Conservation (phyloP, 2,329 filamentous ascomycete species). For the Aspergillus intermedius region DNA sequence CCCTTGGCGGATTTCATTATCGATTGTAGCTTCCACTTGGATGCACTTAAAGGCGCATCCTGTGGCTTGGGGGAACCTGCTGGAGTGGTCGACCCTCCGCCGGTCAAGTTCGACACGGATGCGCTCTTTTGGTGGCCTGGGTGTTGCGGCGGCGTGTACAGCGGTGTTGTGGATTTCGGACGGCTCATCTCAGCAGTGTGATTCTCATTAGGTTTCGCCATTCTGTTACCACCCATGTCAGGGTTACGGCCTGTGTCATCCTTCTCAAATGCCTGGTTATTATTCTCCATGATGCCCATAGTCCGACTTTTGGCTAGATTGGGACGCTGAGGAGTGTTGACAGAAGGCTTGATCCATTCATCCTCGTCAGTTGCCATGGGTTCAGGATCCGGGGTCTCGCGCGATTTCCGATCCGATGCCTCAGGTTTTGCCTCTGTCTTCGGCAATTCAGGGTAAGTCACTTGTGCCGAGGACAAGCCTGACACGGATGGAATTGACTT, state of each 20-base stretch:
- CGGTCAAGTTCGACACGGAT: slow-evolving; percentile 53
- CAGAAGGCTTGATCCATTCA: slow-evolving; percentile 53
- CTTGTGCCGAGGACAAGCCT: slow-evolving; percentile 22
- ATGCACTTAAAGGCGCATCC: slow-evolving; percentile 82
- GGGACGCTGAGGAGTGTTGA: slow-evolving; percentile 42
- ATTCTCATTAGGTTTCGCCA: slow-evolving; percentile 10
- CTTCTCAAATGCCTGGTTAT: slow-evolving; percentile 5
- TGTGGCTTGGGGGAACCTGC: slow-evolving; percentile 50
- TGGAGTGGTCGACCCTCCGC: slow-evolving; percentile 51
- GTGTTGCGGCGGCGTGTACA: slow-evolving; percentile 47
- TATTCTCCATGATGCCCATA: slow-evolving; percentile 54
- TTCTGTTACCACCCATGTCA: slow-evolving; percentile 9
- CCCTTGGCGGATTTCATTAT: slow-evolving; percentile 83
- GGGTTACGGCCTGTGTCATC: slow-evolving; percentile 5
- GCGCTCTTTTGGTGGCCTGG: slow-evolving; percentile 52
- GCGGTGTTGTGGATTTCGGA: slow-evolving; percentile 60
- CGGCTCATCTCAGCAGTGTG: slow-evolving; percentile 39
- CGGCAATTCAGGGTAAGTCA: slow-evolving; percentile 33
- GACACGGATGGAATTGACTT: slow-evolving; percentile 39
- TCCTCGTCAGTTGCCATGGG: slow-evolving; percentile 42
- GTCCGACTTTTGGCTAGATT: slow-evolving; percentile 56
- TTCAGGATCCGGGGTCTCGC: slow-evolving; percentile 15
- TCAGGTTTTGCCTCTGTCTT: slow-evolving; percentile 24
- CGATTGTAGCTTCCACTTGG: slow-evolving; percentile 87
- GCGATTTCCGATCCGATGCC: slow-evolving; percentile 12